These are phyloP conservation scores for Kwoniella dejecticola DNA, from an alignment of 768 basidiomycete genomes.

Conservation along the genomic window DNA sequence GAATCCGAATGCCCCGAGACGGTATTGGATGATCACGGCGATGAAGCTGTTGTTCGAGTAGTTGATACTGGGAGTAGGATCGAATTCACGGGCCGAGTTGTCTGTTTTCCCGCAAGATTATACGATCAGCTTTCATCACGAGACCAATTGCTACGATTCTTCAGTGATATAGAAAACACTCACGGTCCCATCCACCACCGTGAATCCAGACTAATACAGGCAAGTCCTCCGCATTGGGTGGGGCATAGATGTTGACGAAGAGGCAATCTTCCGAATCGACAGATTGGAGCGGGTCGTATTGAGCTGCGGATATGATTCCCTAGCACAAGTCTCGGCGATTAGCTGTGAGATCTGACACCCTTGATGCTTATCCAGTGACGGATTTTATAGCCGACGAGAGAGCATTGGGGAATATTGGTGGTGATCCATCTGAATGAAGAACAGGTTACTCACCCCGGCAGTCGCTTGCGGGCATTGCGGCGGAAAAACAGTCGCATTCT, in stretches of 20 bases:
- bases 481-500: slow-evolving; percentile 1
- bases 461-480: slow-evolving; percentile 1
- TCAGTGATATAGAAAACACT: too few species aligned
- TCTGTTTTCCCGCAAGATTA: not conserved
- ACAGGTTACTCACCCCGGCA: not conserved
- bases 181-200: slow-evolving; percentile 10
- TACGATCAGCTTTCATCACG: too few species aligned
- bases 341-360: too few species aligned
- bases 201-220: slow-evolving; percentile 12
- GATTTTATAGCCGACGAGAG: too few species aligned
- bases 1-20: not conserved
- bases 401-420: too few species aligned
- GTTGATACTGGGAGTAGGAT: not conserved
- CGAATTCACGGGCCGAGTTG: slow-evolving; percentile 2
- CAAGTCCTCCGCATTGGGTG: not conserved
- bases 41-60: not conserved
- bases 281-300: slow-evolving; percentile 1
- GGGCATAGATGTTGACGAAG: slow-evolving; percentile 4
- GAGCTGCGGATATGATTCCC: not conserved
- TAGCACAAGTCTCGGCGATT: too few species aligned
- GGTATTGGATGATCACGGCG: not conserved
- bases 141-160: too few species aligned
- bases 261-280: slow-evolving; percentile 4
- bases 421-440: too few species aligned
- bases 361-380: too few species aligned